phyloP scores from a whole-genome alignment of 2,329 filamentous ascomycete genomes.

The Venturia effusa region DNA sequence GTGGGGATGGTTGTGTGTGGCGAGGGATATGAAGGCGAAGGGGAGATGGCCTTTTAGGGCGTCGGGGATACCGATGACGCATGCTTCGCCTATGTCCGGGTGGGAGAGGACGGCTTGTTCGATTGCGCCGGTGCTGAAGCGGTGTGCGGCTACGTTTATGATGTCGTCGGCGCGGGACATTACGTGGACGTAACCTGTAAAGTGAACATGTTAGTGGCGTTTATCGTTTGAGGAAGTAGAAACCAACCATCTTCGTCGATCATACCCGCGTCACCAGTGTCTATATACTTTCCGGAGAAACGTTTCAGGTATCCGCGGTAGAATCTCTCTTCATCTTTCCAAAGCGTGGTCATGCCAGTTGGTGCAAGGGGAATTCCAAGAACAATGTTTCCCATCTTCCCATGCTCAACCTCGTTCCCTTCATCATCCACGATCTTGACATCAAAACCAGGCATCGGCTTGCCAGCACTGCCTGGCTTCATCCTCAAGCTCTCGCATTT shows the following conservation, averaged over 20 bases:
- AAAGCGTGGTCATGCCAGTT: constrained; percentile 75
- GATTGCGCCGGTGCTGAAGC: constrained; percentile 78
- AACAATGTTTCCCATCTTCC: constrained; percentile 86
- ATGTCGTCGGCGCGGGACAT: constrained; percentile 68
- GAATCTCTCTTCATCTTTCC: constrained; percentile 77
- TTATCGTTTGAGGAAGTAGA: neutral
- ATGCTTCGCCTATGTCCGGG: constrained; percentile 67
- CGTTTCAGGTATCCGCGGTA: constrained; percentile 75
- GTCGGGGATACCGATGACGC: constrained; percentile 79
- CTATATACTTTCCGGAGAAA: constrained; percentile 73
- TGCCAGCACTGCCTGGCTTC: constrained; percentile 79
- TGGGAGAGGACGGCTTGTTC: constrained; percentile 85
- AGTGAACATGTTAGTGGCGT: neutral
- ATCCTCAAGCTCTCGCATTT: constrained; percentile 40
- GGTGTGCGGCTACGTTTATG: constrained; percentile 90
- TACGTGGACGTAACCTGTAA: constrained; percentile 44
- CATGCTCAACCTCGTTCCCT: constrained; percentile 58
- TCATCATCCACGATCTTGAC: constrained; percentile 74
- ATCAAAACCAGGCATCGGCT: constrained; percentile 85
- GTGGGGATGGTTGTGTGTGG: constrained; percentile 38
- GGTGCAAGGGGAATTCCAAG: constrained; percentile 72
- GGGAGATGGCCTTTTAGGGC: constrained; percentile 80
- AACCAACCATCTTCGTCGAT: constrained; percentile 56
- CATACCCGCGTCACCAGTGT: constrained; percentile 84
- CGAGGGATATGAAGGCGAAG: constrained; percentile 73